Base-by-base conservation (phyloP, 805 yeast species). In the Starmera caribaea region DNA sequence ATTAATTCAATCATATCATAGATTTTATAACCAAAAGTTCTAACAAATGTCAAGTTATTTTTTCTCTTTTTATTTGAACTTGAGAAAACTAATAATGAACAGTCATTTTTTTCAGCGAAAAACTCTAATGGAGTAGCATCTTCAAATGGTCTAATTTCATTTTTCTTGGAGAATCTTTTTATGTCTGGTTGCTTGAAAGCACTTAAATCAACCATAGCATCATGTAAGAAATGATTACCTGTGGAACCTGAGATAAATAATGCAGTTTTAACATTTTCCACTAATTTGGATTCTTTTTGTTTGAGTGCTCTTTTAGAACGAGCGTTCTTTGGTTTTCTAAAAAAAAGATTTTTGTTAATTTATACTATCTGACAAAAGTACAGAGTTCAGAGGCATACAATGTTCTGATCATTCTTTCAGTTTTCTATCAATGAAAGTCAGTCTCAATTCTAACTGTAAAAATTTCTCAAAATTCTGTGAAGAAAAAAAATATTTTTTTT, bases 301-400 rank as follows among this genome's bases (percentile, higher is more conserved):
- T 88, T 95, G 47, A 89, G 59, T 7, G 96, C 97, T 63, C 98
- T 79, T 68, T 92, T 92, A 41, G 96, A 76, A 57, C 97, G 87
- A 40, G 96, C 96, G 57, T 81, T 92, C 66, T 88, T 89, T 30
- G 98, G 97, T 50, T 87, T 81, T 35, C 81, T 67, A 35, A 51
- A 50, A 45, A 38, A 8, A 6, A 3, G 48, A 44, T 46, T 54
- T 58, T 57, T 44, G 45, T 9, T 8, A 13, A 51, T 48, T 37
- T 35, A 28, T 24, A 13, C 16, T 16, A 13, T 21, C 24, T 21
- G 31, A 21, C 2, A 21, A 10, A 2, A 16, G 3, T 3, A 21
- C 2, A 30, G 28, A 13, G 12, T 15, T n/a, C 27, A 16, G 8
- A 32, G 27, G 16, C 63, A 42, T 58, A 58, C 62, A 59, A 57